Conservation (phyloP, 352 stramenopile genomes). For the Phytophthora fragariaefolia region DNA sequence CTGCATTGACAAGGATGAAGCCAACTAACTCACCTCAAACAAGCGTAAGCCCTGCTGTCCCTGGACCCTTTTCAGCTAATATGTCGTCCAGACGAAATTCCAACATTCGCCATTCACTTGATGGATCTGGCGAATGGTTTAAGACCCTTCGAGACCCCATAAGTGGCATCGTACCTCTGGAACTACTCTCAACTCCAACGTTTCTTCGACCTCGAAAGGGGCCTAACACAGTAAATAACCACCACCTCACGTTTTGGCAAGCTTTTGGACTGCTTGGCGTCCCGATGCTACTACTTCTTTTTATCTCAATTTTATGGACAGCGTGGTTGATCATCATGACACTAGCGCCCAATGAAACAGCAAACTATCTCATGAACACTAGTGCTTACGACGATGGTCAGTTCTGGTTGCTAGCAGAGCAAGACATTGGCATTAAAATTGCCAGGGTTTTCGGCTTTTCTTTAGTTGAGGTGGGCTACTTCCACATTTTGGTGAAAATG, state of each 20-base stretch:
- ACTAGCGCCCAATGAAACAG: slow-evolving; percentile 40
- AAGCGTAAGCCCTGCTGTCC: not conserved
- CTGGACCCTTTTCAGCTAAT: not conserved
- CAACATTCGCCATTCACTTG: slow-evolving; percentile 15
- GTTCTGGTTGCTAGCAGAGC: slow-evolving; percentile 52
- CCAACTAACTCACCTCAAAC: not conserved
- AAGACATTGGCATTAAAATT: slow-evolving; percentile 17
- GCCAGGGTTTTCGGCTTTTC: slow-evolving; percentile 29
- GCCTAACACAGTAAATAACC: not conserved
- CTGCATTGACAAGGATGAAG: slow-evolving; percentile 6
- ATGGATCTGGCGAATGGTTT: slow-evolving; percentile 16
- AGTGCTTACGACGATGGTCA: slow-evolving; percentile 48
- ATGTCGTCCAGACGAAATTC: slow-evolving; percentile 7
- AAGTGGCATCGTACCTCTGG: slow-evolving; percentile 19
- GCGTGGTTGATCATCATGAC: slow-evolving; percentile 50
- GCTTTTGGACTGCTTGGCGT: slow-evolving; percentile 40
- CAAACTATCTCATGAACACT: slow-evolving; percentile 62
- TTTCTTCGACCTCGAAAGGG: slow-evolving; percentile 7
- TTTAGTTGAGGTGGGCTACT: slow-evolving; percentile 32
- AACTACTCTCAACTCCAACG: slow-evolving; percentile 15
- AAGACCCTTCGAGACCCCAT: slow-evolving; percentile 6
- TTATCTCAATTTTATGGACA: slow-evolving; percentile 42
- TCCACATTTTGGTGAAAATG: slow-evolving; percentile 41
- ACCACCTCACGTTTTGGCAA: slow-evolving; percentile 35
- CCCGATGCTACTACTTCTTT: slow-evolving; percentile 26